These are phyloP conservation scores for Phaffia rhodozyma DNA, from an alignment of 1,284 basidiomycete genomes.

Conservation along the genomic window DNA sequence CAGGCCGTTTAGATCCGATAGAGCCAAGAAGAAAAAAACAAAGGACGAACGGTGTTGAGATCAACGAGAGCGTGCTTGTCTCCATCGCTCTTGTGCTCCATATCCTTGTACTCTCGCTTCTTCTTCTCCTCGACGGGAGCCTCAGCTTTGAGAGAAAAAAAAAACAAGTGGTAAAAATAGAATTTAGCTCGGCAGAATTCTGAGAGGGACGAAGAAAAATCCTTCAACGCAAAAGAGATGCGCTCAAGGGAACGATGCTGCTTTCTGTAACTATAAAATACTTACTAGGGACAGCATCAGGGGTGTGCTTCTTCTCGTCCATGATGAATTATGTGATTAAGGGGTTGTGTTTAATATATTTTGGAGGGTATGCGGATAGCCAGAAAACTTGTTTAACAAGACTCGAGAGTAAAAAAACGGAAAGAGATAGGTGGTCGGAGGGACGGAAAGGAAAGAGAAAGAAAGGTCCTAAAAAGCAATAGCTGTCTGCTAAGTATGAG, in stretches of 20 bases:
- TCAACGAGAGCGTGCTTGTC: conserved; percentile 45
- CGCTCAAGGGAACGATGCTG: too few species aligned
- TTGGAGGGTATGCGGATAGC: neutral
- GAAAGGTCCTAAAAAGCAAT: neutral
- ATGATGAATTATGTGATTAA: neutral
- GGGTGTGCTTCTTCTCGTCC: conserved; percentile 13
- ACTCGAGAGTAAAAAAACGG: neutral
- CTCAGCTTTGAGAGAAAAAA: neutral
- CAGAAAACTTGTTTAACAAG: neutral
- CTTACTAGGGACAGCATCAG: conserved; percentile 3
- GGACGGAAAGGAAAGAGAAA: neutral
- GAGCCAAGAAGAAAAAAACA: conserved; percentile 6
- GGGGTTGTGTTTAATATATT: neutral
- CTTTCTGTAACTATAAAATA: too few species aligned
- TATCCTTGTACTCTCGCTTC: conserved; percentile 86
- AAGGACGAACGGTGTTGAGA: conserved; percentile 41
- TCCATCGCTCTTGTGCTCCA: conserved; percentile 50
- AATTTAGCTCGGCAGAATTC: too few species aligned
- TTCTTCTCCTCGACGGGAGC: conserved; percentile 42
- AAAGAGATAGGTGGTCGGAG: neutral
- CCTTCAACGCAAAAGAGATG: too few species aligned
- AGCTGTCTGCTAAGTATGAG: neutral
- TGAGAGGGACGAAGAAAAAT: too few species aligned
- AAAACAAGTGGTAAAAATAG: too few species aligned
- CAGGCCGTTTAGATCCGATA: too few species aligned